Evolutionary conservation across 805 yeast species (phyloP).

Genomic region (Candida nemodendra): DNA sequence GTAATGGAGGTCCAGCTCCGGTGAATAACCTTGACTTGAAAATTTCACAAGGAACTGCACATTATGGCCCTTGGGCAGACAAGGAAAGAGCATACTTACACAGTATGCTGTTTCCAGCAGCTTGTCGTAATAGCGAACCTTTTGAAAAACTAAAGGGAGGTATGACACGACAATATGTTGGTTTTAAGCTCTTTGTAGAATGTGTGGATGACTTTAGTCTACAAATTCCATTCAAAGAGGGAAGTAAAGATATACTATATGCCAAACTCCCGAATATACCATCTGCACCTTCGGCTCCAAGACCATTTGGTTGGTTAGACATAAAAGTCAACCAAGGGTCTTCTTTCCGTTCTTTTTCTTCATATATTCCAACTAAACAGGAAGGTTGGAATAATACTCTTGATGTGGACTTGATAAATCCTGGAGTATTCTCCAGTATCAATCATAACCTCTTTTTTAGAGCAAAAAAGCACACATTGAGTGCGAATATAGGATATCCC

Average conservation of each 20-base stretch:
- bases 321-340: conserved; percentile 58
- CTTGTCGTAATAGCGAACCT: conserved; percentile 55
- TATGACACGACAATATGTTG: conserved; percentile 50
- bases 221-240: conserved; percentile 81
- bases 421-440: conserved; percentile 77
- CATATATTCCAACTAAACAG: conserved; percentile 49
- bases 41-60: conserved; percentile 60
- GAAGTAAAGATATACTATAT: conserved; percentile 64
- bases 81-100: conserved; percentile 72
- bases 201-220: conserved; percentile 65
- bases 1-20: conserved; percentile 59
- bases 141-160: conserved; percentile 44
- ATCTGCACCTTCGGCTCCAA: conserved; percentile 24
- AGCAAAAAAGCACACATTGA: conserved; percentile 55
- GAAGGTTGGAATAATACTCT: conserved; percentile 57
- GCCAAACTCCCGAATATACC: conserved; percentile 6
- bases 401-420: conserved; percentile 43
- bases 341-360: conserved; percentile 42
- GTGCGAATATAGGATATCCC: conserved; percentile 66
- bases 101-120: conserved; percentile 62
- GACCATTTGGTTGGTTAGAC: conserved; percentile 95
- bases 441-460: conserved; percentile 79
- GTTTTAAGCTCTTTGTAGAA: conserved; percentile 53
- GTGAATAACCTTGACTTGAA: conserved; percentile 59
- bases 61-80: conserved; percentile 97